Evolutionary conservation across 257 asterid genomes (phyloP).

Genomic region (Lycium ferocissimum): DNA sequence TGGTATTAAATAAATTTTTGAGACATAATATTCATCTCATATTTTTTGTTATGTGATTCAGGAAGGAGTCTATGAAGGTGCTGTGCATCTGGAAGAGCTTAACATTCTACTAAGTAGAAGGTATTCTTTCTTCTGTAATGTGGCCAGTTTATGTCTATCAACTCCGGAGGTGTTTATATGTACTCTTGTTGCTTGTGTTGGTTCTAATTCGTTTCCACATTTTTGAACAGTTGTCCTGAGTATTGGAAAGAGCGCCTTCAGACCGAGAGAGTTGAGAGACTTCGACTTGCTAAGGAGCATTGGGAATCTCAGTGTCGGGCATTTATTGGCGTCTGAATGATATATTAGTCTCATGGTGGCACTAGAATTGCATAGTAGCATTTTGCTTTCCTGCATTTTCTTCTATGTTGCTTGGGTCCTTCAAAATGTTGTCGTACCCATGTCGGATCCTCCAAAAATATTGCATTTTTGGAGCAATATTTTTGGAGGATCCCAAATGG

Average conservation of each 20-base stretch:
- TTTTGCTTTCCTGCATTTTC: neutral
- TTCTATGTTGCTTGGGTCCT: neutral
- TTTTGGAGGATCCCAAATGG: neutral
- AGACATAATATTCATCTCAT: neutral
- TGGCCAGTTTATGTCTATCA: neutral
- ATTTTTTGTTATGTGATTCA: slow-evolving; percentile 37
- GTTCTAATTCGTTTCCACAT: neutral
- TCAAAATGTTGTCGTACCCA: neutral
- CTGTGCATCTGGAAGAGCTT: slow-evolving; percentile 86
- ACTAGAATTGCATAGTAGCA: neutral
- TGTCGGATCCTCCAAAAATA: neutral
- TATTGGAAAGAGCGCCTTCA: slow-evolving; percentile 79
- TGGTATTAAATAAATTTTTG: neutral
- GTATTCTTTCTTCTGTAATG: slow-evolving; percentile 42
- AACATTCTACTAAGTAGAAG: slow-evolving; percentile 72
- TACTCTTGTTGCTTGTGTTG: neutral
- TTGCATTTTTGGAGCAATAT: neutral
- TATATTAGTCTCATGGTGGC: neutral
- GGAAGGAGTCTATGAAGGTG: slow-evolving; percentile 73
- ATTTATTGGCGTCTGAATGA: slow-evolving; percentile 63
- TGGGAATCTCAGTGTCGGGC: slow-evolving; percentile 87
- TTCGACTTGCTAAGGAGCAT: slow-evolving; percentile 81
- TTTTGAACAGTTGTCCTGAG: slow-evolving; percentile 68
- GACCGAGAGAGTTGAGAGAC: slow-evolving; percentile 70
- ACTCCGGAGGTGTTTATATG: neutral